Conservation (phyloP, 2,329 filamentous ascomycete genomes). For the Colletotrichum liriopes region DNA sequence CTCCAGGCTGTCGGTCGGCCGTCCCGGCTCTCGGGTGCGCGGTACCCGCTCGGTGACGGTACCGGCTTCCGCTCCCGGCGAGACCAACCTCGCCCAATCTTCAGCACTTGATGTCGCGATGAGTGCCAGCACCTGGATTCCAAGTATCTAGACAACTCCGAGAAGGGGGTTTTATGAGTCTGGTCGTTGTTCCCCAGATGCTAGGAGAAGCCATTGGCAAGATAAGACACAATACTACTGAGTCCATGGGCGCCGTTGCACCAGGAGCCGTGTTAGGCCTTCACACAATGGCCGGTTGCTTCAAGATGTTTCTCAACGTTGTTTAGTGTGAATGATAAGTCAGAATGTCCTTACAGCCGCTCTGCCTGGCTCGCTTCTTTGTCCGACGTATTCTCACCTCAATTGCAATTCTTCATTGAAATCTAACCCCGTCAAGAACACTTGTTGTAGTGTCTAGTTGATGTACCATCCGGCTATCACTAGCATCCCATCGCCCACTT, state of each 20-base stretch:
- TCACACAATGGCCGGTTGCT: background rate
- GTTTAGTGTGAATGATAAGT: background rate
- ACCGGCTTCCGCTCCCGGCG: slow-evolving; percentile 36
- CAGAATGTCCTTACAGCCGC: background rate
- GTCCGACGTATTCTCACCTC: background rate
- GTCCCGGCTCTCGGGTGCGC: slow-evolving; percentile 32
- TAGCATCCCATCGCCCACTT: no score
- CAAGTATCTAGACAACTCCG: background rate
- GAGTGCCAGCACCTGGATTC: background rate
- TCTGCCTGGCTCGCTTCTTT: background rate
- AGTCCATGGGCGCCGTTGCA: background rate
- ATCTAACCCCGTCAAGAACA: no score
- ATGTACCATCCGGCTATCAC: no score
- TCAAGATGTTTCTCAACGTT: background rate
- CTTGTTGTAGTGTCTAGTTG: no score
- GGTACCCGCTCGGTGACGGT: slow-evolving; percentile 41
- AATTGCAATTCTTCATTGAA: background rate
- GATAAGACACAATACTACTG: background rate
- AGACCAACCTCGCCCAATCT: background rate
- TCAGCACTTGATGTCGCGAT: slow-evolving; percentile 3
- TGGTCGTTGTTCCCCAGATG: background rate
- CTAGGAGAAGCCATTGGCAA: background rate
- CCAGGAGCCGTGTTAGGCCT: background rate
- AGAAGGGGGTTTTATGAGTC: background rate
- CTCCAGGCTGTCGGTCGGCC: slow-evolving; percentile 36